Conservation (phyloP, 2,329 filamentous ascomycete species). For the Paecilomyces sp. region DNA sequence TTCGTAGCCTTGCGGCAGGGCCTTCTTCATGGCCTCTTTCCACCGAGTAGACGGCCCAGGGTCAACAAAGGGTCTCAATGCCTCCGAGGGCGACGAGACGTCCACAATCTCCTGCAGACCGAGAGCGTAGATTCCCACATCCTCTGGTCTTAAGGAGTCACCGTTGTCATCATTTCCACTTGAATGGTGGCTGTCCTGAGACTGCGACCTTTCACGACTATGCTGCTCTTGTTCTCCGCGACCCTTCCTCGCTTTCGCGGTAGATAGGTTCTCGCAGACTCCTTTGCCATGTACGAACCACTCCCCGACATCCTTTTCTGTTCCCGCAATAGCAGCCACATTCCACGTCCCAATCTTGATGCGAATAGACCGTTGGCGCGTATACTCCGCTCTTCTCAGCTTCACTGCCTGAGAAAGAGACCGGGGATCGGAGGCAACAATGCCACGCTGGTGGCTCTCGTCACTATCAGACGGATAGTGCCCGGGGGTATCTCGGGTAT, state of each 20-base stretch:
- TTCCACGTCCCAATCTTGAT: constrained; percentile 97
- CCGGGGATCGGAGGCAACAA: constrained; percentile 19
- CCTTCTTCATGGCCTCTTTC: constrained; percentile 67
- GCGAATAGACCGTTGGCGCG: constrained; percentile 63
- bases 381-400: constrained; percentile 71
- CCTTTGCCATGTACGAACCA: constrained; percentile 83
- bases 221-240: constrained; percentile 32
- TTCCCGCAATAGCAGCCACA: constrained; percentile 74
- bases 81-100: constrained; percentile 70
- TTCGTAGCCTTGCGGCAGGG: constrained; percentile 69
- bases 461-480: constrained; percentile 35
- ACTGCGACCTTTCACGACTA: neutral
- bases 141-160: constrained; percentile 42
- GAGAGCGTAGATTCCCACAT: constrained; percentile 84
- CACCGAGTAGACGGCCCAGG: constrained; percentile 65
- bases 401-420: constrained; percentile 56
- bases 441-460: constrained; percentile 4
- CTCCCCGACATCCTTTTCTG: constrained; percentile 75
- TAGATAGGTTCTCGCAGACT: constrained; percentile 56
- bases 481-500: constrained; percentile 36
- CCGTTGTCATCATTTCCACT: constrained; percentile 14
- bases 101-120: constrained; percentile 91
- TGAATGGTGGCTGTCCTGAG: neutral
- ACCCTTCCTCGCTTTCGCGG: constrained; percentile 31
- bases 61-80: constrained; percentile 70